Base-by-base conservation (phyloP, 768 basidiomycete genomes). In the Vishniacozyma victoriae region DNA sequence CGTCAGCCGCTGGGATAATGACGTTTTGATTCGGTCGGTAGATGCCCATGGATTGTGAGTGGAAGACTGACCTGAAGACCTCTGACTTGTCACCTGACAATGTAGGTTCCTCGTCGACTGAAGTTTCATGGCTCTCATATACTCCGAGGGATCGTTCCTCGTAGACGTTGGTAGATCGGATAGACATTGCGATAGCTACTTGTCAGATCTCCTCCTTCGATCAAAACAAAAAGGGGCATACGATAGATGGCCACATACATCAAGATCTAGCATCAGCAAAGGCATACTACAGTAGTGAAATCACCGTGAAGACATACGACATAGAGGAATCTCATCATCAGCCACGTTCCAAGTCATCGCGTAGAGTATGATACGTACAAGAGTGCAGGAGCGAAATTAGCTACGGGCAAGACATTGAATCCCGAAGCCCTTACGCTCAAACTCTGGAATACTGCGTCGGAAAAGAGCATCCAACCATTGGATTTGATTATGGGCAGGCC, bases 101-200 rank as follows among this genome's bases (percentile, higher is more conserved):
- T 6, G 49, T 35, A 1, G 61, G 61, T 27, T 63, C 61, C 22
- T 50, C 39, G 18, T 57, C 56, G 4, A 33, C 25, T 7, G 33
- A 5, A 12, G 29, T 46, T 13, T 45, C 54, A 4, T 55, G 54
- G 25, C 54, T 50, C 5, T 50, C 50, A 41, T 61, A 61, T 12
- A 64, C 56, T 12, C 62, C 62, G 1, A 64, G 41, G n/a, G 62
- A 59, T 57, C 51, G 43, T 36, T 70, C 68, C 36, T 70, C 68
- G 48, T 70, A 70, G 16, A 70, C 68, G 38, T 70, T 70, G 16
- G 68, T 70, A 20, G 64, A 58, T 27, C 68, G 47, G n/a, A 65
- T 57, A 0, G 61, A 57, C 53, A 66, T 55, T 20, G 59, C 62
- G 45, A 65, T 59, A 11, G 61, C 59, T 59, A 22, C 31, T 14